phyloP scores from a whole-genome alignment of 495 filamentous ascomycete species.

The Penicillium subrubescens region DNA sequence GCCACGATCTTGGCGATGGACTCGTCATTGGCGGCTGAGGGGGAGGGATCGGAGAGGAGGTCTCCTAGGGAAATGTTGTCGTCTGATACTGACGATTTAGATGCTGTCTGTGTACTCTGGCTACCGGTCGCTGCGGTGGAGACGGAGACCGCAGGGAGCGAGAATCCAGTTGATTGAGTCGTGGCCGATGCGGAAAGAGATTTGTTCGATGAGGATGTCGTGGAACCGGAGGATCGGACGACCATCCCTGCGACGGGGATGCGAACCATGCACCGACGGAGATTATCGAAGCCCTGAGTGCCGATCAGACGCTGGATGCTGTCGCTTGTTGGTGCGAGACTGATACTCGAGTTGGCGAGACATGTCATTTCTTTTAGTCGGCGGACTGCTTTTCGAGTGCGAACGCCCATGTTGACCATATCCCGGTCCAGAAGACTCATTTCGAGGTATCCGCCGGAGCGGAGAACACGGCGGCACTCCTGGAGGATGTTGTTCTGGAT shows the following conservation, averaged over 20 bases:
- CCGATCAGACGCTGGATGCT: constrained; percentile 75
- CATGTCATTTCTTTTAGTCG: constrained; percentile 77
- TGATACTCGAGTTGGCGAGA: constrained; percentile 59
- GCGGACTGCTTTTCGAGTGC: constrained; percentile 73
- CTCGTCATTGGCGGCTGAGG: constrained; percentile 64
- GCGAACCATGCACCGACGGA: constrained; percentile 85
- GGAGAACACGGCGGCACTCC: constrained; percentile 88
- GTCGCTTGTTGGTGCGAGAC: constrained; percentile 75
- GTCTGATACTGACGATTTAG: constrained; percentile 39
- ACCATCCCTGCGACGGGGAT: constrained; percentile 83
- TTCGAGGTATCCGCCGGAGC: constrained; percentile 87
- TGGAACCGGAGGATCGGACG: constrained; percentile 40
- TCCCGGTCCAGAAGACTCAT: constrained; percentile 83
- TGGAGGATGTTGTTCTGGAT: constrained; percentile 79
- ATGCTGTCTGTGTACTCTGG: constrained; percentile 20
- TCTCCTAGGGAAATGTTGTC: constrained; percentile 66
- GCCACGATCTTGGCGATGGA: constrained; percentile 90
- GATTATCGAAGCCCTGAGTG: constrained; percentile 75
- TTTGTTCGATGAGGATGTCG: constrained; percentile 36
- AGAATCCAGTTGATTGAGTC: constrained; percentile 32
- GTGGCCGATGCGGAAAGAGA: constrained; percentile 28
- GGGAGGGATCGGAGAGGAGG: constrained; percentile 63
- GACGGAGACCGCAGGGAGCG: constrained; percentile 30
- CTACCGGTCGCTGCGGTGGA: constrained; percentile 24
- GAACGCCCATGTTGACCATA: constrained; percentile 83